phyloP scores from a whole-genome alignment of 441 rosid genomes.

The Euphorbia celastroides region DNA sequence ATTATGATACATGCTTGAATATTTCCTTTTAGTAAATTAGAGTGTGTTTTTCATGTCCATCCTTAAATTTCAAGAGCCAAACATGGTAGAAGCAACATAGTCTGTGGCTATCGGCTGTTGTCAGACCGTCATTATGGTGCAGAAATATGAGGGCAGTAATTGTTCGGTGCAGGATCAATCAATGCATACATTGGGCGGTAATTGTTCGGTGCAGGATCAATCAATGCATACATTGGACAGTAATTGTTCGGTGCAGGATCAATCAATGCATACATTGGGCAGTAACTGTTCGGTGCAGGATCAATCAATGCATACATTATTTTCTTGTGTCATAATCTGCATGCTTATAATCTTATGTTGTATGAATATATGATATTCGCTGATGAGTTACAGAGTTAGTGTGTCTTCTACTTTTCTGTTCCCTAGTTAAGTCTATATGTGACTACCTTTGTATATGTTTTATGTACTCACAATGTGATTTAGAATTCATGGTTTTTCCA shows the following conservation, averaged over 20 bases:
- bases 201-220: not conserved
- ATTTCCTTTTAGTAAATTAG: not conserved
- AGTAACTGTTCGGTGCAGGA: not conserved
- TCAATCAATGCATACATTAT: not conserved
- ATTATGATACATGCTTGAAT: not conserved
- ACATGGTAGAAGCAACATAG: not conserved
- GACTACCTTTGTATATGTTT: not conserved
- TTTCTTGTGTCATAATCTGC: not conserved
- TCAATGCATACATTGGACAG: not conserved
- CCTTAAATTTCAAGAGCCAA: conserved; percentile 1
- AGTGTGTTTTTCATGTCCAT: not conserved
- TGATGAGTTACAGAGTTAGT: not conserved
- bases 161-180: not conserved
- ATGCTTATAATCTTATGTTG: not conserved
- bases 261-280: not conserved
- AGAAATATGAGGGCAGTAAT: not conserved
- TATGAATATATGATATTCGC: not conserved
- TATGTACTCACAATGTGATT: not conserved
- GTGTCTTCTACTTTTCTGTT: not conserved
- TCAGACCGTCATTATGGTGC: not conserved
- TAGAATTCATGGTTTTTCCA: not conserved
- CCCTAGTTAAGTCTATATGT: not conserved
- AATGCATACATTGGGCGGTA: not conserved
- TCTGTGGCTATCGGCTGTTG: not conserved
- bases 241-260: not conserved